These are phyloP conservation scores for Elsinoe arachidis DNA, from an alignment of 2,329 filamentous ascomycete genomes.

Conservation along the genomic window DNA sequence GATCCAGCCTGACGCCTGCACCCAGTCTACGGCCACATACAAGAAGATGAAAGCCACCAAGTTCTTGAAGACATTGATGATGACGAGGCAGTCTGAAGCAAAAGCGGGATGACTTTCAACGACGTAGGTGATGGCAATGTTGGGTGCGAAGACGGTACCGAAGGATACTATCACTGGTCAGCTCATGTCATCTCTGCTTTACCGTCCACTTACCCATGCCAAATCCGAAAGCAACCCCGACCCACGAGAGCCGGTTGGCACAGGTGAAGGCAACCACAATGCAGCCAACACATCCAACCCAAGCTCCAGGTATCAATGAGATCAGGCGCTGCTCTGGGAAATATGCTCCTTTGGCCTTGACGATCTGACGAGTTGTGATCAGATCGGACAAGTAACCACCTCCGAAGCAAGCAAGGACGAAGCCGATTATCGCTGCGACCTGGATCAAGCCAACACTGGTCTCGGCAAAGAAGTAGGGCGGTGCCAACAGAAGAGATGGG, in stretches of 20 bases:
- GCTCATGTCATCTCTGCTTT: background rate
- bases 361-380: background rate
- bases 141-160: background rate
- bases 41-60: background rate
- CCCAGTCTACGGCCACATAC: background rate
- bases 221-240: background rate
- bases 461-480: background rate
- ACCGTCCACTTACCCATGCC: background rate
- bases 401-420: background rate
- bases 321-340: background rate
- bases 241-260: background rate
- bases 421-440: background rate
- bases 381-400: background rate
- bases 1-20: background rate
- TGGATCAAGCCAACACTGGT: background rate
- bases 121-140: background rate
- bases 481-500: background rate
- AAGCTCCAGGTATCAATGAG: background rate
- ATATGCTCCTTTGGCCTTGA: background rate
- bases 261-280: background rate
- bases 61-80: background rate
- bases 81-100: background rate
- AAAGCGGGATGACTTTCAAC: background rate
- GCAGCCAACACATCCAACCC: background rate
- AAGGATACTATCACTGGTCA: background rate